These are phyloP conservation scores for Penicillium sp. DNA, from an alignment of 2,329 filamentous ascomycete species.

Conservation along the genomic window DNA sequence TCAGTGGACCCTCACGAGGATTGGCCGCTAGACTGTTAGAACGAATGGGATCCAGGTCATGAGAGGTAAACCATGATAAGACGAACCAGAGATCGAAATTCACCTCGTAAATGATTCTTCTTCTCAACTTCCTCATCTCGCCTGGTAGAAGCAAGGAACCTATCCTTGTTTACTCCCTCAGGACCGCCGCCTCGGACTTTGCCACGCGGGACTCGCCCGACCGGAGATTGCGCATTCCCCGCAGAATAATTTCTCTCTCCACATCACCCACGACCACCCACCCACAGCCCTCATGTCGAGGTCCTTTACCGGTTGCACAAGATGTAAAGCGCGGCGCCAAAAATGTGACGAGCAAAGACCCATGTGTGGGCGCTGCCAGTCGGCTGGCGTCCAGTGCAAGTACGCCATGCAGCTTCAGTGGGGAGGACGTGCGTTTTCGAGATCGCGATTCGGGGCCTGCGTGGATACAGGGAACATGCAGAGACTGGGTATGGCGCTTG, in stretches of 20 bases:
- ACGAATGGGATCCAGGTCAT: neutral
- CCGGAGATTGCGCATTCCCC: slow-evolving; percentile 26
- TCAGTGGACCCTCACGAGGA: slow-evolving; percentile 25
- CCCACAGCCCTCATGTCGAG: slow-evolving; percentile 40
- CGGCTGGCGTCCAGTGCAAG: slow-evolving; percentile 43
- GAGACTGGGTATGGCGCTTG: slow-evolving; percentile 37
- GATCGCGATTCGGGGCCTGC: slow-evolving; percentile 44
- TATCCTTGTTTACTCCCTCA: slow-evolving; percentile 4
- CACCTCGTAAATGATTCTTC: neutral
- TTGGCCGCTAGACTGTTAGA: slow-evolving; percentile 28
- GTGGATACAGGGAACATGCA: slow-evolving; percentile 42
- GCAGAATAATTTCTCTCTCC: slow-evolving; percentile 26
- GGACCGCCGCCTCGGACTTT: slow-evolving; percentile 11
- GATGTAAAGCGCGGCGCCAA: slow-evolving; percentile 50
- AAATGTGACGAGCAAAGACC: slow-evolving; percentile 52
- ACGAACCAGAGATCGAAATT: neutral
- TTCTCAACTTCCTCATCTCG: neutral
- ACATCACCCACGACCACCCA: slow-evolving; percentile 10
- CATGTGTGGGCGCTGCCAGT: slow-evolving; percentile 45
- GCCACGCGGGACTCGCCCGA: slow-evolving; percentile 19
- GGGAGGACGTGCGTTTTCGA: slow-evolving; percentile 48
- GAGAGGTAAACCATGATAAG: neutral
- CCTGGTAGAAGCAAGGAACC: neutral
- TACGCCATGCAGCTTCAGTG: slow-evolving; percentile 50
- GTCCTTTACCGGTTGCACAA: slow-evolving; percentile 49